Conservation (phyloP, 2,329 filamentous ascomycete genomes). For the Allantophomopsis lycopodina region DNA sequence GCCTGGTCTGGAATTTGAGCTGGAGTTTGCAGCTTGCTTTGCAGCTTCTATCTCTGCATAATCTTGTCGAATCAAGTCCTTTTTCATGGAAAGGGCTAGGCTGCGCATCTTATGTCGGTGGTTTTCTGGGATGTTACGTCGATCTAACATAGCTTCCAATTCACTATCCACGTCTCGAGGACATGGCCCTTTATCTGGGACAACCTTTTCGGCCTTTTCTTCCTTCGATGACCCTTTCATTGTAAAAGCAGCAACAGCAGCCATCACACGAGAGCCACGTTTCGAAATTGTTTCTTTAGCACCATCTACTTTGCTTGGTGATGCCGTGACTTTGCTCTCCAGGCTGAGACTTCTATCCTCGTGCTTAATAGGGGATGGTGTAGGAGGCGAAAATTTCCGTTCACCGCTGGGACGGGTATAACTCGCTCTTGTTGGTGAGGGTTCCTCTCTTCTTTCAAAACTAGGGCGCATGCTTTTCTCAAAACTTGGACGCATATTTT, state of each 20-base stretch:
- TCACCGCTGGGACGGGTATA: too few relatives aligned
- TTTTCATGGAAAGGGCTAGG: slow-evolving; percentile 79
- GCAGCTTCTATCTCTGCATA: slow-evolving; percentile 53
- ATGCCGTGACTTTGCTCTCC: slow-evolving; percentile 10
- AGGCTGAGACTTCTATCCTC: background rate
- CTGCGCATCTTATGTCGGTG: slow-evolving; percentile 92
- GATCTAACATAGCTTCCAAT: slow-evolving; percentile 56
- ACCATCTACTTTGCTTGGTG: slow-evolving; percentile 16
- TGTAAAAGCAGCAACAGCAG: slow-evolving; percentile 37
- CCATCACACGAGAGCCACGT: slow-evolving; percentile 42
- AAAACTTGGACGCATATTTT: too few relatives aligned
- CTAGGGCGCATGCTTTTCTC: too few relatives aligned
- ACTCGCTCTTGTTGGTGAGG: too few relatives aligned
- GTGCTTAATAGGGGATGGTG: background rate
- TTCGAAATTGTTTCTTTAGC: slow-evolving; percentile 24
- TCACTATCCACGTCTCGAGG: slow-evolving; percentile 34
- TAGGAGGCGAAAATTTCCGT: too few relatives aligned
- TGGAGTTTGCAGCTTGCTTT: slow-evolving; percentile 17
- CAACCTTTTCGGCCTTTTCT: slow-evolving; percentile 4
- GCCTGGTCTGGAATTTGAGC: slow-evolving; percentile 22
- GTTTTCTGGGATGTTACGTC: slow-evolving; percentile 85
- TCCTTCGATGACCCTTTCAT: too few relatives aligned
- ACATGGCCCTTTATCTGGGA: slow-evolving; percentile 26
- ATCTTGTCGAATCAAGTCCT: slow-evolving; percentile 87
- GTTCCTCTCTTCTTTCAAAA: too few relatives aligned